Evolutionary conservation across 768 basidiomycete species (phyloP).

Genomic region (Boletellus sp.): DNA sequence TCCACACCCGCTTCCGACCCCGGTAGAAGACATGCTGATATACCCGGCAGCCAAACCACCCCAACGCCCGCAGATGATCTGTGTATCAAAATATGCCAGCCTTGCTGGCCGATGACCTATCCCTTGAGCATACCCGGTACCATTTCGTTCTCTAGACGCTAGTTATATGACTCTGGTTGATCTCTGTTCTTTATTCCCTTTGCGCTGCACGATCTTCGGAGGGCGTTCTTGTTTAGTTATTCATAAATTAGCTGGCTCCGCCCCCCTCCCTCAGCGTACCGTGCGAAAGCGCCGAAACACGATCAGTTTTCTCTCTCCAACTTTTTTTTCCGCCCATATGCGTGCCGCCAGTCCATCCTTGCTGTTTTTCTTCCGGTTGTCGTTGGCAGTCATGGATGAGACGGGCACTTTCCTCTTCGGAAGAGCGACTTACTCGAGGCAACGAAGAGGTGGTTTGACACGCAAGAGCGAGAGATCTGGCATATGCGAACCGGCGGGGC

Average conservation of each 20-base stretch:
- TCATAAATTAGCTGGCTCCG: constrained; percentile 18
- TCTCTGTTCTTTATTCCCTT: background rate
- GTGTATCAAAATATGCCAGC: constrained; percentile 29
- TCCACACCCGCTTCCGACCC: constrained; percentile 54
- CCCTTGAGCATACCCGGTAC: background rate
- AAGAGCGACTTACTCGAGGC: constrained; percentile 23
- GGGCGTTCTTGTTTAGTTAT: constrained; percentile 20
- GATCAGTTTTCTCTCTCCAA: background rate
- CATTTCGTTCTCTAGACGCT: background rate
- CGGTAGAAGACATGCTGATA: constrained; percentile 49
- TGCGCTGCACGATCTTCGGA: background rate
- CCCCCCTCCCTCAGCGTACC: background rate
- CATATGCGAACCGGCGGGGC: background rate
- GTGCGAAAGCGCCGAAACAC: constrained; percentile 14
- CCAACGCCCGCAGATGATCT: constrained; percentile 10
- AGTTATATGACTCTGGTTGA: background rate
- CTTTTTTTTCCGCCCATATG: background rate
- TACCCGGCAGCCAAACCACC: constrained; percentile 12
- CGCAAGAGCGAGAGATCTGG: constrained; percentile 17
- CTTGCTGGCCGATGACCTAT: constrained; percentile 28
- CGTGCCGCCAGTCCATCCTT: constrained; percentile 18
- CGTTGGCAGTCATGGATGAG: constrained; percentile 9
- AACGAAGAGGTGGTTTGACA: constrained; percentile 30
- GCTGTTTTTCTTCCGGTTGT: constrained; percentile 10
- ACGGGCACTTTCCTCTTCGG: constrained; percentile 26